A percentile compares a stretch with the other conserved stretches of the same genome.
Conservation (phyloP, 2,329 filamentous ascomycete genomes). For the Fusarium sp. region DNA sequence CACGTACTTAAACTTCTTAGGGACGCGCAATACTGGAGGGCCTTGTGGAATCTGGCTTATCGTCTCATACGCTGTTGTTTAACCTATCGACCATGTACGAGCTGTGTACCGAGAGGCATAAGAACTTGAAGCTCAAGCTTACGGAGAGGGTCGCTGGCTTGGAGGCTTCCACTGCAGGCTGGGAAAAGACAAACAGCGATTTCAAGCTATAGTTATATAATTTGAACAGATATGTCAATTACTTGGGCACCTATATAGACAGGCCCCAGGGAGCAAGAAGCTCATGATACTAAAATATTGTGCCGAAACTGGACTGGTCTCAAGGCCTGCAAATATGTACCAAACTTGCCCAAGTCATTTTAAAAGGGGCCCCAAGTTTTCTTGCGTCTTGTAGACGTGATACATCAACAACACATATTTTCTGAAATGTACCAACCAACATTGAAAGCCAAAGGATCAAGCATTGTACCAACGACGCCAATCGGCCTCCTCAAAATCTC, state of each 20-base stretch:
- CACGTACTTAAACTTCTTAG: constrained; percentile 50
- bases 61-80: constrained; percentile 85
- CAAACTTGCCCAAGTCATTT: background rate
- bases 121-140: constrained; percentile 75
- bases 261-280: background rate
- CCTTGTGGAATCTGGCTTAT: constrained; percentile 69
- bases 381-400: background rate
- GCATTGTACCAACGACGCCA: rapidly evolving
- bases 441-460: background rate
- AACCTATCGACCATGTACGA: constrained; percentile 94
- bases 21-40: constrained; percentile 74
- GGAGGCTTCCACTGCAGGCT: constrained; percentile 66
- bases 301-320: background rate
- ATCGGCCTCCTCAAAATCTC: background rate
- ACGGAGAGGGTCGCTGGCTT: constrained; percentile 74
- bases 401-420: background rate
- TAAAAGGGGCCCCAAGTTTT: background rate
- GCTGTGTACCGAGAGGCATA: constrained; percentile 82
- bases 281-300: too few species aligned
- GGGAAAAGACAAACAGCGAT: constrained; percentile 77
- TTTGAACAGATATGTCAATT: background rate
- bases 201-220: constrained; percentile 72
- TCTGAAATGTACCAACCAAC: background rate
- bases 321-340: too few species aligned
- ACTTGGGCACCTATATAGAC: background rate